phyloP scores from a whole-genome alignment of 441 rosid species.

The Gossypium armourianum region DNA sequence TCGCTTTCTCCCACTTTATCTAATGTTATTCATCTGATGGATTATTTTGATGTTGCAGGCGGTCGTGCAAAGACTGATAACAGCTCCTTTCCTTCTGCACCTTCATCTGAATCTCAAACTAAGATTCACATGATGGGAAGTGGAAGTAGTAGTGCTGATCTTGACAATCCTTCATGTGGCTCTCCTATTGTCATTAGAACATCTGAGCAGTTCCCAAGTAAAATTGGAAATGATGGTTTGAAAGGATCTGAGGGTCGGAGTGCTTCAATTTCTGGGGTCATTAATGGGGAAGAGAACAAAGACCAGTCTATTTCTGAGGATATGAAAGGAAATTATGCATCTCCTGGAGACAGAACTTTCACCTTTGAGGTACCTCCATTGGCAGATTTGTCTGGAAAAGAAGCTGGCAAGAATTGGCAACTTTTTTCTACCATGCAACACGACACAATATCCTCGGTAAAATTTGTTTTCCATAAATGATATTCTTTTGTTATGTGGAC shows the following conservation, averaged over 20 bases:
- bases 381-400: slow-evolving; percentile 24
- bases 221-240: slow-evolving; percentile 25
- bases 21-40: not conserved
- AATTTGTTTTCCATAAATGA: slow-evolving; percentile 10
- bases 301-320: slow-evolving; percentile 24
- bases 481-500: not conserved
- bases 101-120: slow-evolving; percentile 26
- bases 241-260: slow-evolving; percentile 27
- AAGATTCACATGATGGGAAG: slow-evolving; percentile 25
- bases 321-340: slow-evolving; percentile 29
- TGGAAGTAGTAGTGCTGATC: slow-evolving; percentile 25
- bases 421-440: slow-evolving; percentile 31
- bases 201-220: slow-evolving; percentile 33
- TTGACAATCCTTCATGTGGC: slow-evolving; percentile 32
- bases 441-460: slow-evolving; percentile 39
- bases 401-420: slow-evolving; percentile 38
- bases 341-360: slow-evolving; percentile 43
- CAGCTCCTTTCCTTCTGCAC: slow-evolving; percentile 19
- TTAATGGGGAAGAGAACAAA: slow-evolving; percentile 23
- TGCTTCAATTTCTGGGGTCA: slow-evolving; percentile 24
- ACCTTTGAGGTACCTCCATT: slow-evolving; percentile 41
- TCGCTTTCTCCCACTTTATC: not conserved
- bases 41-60: slow-evolving; percentile 25
- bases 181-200: slow-evolving; percentile 35
- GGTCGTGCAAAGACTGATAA: slow-evolving; percentile 13